Evolutionary conservation across 495 filamentous ascomycete species (phyloP), one percentile per base, ranked within the genome.

Genomic region (Bombardia bombarda): DNA sequence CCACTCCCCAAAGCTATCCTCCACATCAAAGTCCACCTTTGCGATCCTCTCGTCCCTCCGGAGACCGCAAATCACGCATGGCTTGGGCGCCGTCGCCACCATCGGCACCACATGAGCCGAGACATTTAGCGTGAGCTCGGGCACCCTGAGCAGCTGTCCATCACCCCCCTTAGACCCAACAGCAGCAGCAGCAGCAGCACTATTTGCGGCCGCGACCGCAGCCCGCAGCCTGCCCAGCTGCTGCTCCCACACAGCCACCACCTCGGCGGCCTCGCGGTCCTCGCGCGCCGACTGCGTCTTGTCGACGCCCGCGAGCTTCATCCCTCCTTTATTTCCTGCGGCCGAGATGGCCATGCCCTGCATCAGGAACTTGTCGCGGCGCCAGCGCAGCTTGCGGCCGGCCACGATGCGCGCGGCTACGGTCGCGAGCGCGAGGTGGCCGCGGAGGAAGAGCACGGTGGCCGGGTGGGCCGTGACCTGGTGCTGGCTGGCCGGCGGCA

Each of bases 1-100:
- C 87, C 87, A 96, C 63, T 96, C 89, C 30, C 86, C 87, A 68
- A 94, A 90, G 60, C 81, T 87, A 66, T 95, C 92, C 49, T 87
- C 77, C 16, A 93, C 82, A 42, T 79, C 69, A 21, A 81, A 68
- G 60, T 95, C 90, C 22, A 94, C 69, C 50, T 75, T 80, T 2
- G 68, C 58, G 16, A 96, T 66, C 26, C 90, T 71, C 67, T 98
- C 92, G 33, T 93, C 85, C 51, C 90, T 68, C 63, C 81, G 89
- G 49, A 97, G 65, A 2, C 87, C 87, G 65, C 92, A 98, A 18
- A 98, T 70, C 39, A 86, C 78, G 64, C 92, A 98, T n/a, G 78
- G 72, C 59, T 83, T 81, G 0, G 79, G 68, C 7, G 85, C 86
- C 37, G 78, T 84, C 7, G 83, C 56, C 10, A 74, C 84, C 3